These are phyloP conservation scores for Plectosphaerella plurivora DNA, from an alignment of 2,329 filamentous ascomycete species.

Conservation along the genomic window DNA sequence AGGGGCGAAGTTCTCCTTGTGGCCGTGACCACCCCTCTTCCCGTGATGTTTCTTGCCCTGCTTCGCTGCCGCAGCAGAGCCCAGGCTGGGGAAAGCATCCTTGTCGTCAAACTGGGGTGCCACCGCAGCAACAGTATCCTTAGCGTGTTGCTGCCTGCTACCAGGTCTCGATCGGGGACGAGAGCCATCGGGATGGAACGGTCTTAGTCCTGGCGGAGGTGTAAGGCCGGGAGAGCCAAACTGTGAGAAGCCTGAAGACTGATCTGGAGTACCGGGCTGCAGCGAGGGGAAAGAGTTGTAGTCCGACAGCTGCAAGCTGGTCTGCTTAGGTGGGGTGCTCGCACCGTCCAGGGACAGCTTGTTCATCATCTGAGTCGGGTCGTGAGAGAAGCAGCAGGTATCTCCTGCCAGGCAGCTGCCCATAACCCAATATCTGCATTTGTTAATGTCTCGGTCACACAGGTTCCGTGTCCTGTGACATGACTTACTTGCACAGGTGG, in stretches of 20 bases:
- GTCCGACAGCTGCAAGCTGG: conserved; percentile 75
- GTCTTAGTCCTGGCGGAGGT: conserved; percentile 67
- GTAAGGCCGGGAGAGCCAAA: conserved; percentile 52
- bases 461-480: neutral
- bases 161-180: conserved; percentile 77
- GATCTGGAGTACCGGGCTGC: conserved; percentile 54
- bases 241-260: conserved; percentile 47
- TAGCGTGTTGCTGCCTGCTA: conserved; percentile 69
- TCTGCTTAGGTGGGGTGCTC: conserved; percentile 60
- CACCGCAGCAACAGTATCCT: conserved; percentile 52
- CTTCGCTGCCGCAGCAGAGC: conserved; percentile 64
- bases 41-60: conserved; percentile 88
- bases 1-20: conserved; percentile 62
- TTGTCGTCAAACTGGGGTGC: conserved; percentile 85
- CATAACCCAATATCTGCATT: conserved; percentile 81
- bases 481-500: conserved; percentile 92
- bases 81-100: conserved; percentile 89
- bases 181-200: conserved; percentile 56
- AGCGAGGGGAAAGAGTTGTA: conserved; percentile 81
- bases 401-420: conserved; percentile 92
- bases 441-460: neutral
- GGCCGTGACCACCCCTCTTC: conserved; percentile 78
- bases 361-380: conserved; percentile 81
- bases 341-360: conserved; percentile 71
- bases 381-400: conserved; percentile 95